phyloP scores from a whole-genome alignment of 805 yeast species.

The Danielia reshetovae region DNA sequence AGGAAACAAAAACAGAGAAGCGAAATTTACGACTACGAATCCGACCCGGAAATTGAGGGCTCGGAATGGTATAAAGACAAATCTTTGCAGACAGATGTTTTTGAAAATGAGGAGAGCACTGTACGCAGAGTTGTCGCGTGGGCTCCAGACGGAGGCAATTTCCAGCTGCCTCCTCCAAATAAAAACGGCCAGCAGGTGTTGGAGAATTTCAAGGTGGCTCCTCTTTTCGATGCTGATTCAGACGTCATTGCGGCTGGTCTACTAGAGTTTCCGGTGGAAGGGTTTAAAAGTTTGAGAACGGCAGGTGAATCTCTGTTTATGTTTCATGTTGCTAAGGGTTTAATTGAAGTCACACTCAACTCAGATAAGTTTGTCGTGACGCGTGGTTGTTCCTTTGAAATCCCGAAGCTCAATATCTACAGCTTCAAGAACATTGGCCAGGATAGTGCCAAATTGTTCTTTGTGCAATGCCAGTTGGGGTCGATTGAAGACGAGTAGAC shows the following conservation, averaged over 20 bases:
- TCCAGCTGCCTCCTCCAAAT: constrained; percentile 33
- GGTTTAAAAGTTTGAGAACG: constrained; percentile 54
- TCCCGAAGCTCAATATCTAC: constrained; percentile 76
- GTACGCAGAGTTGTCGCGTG: constrained; percentile 54
- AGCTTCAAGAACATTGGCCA: constrained; percentile 62
- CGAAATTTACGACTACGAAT: constrained; percentile 25
- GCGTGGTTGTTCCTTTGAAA: constrained; percentile 73
- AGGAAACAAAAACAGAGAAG: constrained; percentile 10
- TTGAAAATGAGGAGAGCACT: constrained; percentile 32
- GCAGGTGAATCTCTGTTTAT: constrained; percentile 68
- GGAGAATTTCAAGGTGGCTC: constrained; percentile 57
- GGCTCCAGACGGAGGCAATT: constrained; percentile 55
- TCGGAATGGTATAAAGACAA: constrained; percentile 51
- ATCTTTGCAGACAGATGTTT: constrained; percentile 44
- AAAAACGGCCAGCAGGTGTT: constrained; percentile 29
- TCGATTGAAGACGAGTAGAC: neutral
- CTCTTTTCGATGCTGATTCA: constrained; percentile 58
- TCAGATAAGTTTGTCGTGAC: constrained; percentile 57
- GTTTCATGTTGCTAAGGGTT: constrained; percentile 72
- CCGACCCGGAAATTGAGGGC: constrained; percentile 41
- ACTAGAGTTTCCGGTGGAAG: constrained; percentile 58
- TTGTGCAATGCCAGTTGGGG: constrained; percentile 56
- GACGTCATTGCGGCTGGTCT: constrained; percentile 73
- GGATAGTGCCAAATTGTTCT: constrained; percentile 60
- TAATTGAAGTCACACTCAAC: constrained; percentile 61